These are phyloP conservation scores for Backusella tarrabulga DNA, from an alignment of 192 early-diverging fungal genomes.

Conservation along the genomic window DNA sequence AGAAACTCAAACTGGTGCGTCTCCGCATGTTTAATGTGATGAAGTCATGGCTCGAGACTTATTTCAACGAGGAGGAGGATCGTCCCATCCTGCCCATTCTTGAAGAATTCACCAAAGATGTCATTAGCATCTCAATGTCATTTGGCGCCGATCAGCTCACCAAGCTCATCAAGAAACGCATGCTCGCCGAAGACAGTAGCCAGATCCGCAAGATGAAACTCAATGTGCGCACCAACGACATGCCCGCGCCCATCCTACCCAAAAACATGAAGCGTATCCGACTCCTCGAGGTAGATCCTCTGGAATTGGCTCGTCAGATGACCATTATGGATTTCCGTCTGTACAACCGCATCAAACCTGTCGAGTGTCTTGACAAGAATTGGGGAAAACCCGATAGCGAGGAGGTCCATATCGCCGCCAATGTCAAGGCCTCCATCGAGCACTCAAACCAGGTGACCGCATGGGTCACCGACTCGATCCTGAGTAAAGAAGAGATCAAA, in stretches of 20 bases:
- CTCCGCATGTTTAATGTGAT: slow-evolving; percentile 86
- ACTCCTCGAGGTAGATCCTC: slow-evolving; percentile 84
- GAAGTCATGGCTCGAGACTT: slow-evolving; percentile 90
- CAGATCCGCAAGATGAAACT: slow-evolving; percentile 61
- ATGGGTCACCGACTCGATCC: slow-evolving; percentile 85
- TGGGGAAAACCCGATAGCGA: slow-evolving; percentile 73
- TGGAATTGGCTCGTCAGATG: slow-evolving; percentile 95
- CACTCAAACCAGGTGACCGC: slow-evolving; percentile 80
- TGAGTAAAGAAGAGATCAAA: slow-evolving; percentile 79
- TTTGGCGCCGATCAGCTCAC: slow-evolving; percentile 31
- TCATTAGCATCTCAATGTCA: slow-evolving; percentile 29
- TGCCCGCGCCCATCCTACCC: slow-evolving; percentile 79
- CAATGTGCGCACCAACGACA: slow-evolving; percentile 58
- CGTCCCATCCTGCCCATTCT: slow-evolving; percentile 32
- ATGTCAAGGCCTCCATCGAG: slow-evolving; percentile 86
- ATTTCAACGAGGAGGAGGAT: slow-evolving; percentile 74
- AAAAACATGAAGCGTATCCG: slow-evolving; percentile 72
- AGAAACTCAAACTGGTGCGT: slow-evolving; percentile 84
- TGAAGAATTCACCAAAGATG: slow-evolving; percentile 19
- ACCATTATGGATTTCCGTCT: slow-evolving; percentile 83
- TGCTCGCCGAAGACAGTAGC: slow-evolving; percentile 41
- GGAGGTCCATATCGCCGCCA: slow-evolving; percentile 54
- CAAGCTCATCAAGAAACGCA: slow-evolving; percentile 32
- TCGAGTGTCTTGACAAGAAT: slow-evolving; percentile 85
- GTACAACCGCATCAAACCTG: slow-evolving; percentile 78